Evolutionary conservation across 495 filamentous ascomycete genomes (phyloP).

Genomic region (Friedmanniomyces endolithicus): DNA sequence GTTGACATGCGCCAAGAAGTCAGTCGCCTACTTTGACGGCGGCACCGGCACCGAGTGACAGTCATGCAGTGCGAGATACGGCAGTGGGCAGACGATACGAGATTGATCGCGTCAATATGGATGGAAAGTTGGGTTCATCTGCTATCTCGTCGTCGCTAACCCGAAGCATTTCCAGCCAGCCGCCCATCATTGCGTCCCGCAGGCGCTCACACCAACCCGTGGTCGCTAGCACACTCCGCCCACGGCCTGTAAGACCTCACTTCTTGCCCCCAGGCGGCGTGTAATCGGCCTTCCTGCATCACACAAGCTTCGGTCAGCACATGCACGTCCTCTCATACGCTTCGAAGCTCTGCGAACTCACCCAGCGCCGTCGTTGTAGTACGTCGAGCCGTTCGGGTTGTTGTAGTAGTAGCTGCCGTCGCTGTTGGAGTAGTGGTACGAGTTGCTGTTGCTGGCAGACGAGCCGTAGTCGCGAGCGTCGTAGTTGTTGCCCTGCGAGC

Average conservation of each 20-base stretch:
- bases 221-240: too few relatives aligned
- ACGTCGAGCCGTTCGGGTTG: conserved; percentile 37
- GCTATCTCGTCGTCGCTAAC: too few relatives aligned
- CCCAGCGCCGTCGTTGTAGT: conserved; percentile 16
- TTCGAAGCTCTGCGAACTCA: not conserved
- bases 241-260: not conserved
- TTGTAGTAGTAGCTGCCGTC: conserved; percentile 50
- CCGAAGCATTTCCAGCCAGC: too few relatives aligned
- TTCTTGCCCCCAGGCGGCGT: conserved; percentile 38
- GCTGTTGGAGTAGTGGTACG: conserved; percentile 47
- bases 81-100: too few relatives aligned
- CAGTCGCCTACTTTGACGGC: too few relatives aligned
- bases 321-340: not conserved
- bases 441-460: conserved; percentile 35
- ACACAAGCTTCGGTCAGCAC: not conserved
- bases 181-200: too few relatives aligned
- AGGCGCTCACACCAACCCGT: too few relatives aligned
- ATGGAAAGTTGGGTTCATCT: too few relatives aligned
- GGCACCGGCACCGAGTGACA: too few relatives aligned
- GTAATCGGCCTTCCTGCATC: not conserved
- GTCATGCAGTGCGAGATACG: too few relatives aligned
- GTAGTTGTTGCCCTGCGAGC: conserved; percentile 37
- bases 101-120: too few relatives aligned
- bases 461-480: conserved; percentile 42
- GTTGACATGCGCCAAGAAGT: too few relatives aligned